phyloP scores from a whole-genome alignment of 2,329 filamentous ascomycete species.

The Colletotrichum coccodes region DNA sequence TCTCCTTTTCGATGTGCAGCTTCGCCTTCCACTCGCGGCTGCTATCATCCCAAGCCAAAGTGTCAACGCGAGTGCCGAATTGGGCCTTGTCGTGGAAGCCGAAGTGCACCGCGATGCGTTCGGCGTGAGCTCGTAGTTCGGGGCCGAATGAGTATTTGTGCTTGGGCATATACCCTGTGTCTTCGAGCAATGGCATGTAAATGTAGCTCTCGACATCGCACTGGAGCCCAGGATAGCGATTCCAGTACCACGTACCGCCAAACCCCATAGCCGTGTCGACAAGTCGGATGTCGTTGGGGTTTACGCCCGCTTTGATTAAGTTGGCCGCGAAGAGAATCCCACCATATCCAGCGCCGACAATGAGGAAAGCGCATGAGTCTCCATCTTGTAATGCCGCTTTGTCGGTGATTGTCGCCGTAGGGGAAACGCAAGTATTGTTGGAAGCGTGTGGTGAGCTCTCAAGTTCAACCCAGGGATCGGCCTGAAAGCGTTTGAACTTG shows the following conservation, averaged over 20 bases:
- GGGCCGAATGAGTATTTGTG: conserved; percentile 55
- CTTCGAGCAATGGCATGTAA: conserved; percentile 70
- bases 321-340: neutral
- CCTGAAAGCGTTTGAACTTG: neutral
- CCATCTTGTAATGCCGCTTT: neutral
- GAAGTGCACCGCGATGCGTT: conserved; percentile 53
- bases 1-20: conserved; percentile 18
- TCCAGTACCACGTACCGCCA: conserved; percentile 63
- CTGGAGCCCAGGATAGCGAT: conserved; percentile 58
- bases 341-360: neutral
- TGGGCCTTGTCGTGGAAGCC: conserved; percentile 47
- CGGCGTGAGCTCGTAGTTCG: conserved; percentile 63
- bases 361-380: neutral
- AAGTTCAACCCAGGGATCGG: neutral
- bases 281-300: conserved; percentile 46
- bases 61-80: conserved; percentile 53
- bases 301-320: neutral
- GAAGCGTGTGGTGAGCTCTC: neutral
- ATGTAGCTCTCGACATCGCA: conserved; percentile 70
- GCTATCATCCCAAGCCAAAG: conserved; percentile 56
- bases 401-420: neutral
- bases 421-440: neutral
- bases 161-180: conserved; percentile 67
- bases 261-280: conserved; percentile 54
- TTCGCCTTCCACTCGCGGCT: conserved; percentile 37